Conservation (phyloP, 2,329 filamentous ascomycete species). For the Sclerotinia sclerotiorum region DNA sequence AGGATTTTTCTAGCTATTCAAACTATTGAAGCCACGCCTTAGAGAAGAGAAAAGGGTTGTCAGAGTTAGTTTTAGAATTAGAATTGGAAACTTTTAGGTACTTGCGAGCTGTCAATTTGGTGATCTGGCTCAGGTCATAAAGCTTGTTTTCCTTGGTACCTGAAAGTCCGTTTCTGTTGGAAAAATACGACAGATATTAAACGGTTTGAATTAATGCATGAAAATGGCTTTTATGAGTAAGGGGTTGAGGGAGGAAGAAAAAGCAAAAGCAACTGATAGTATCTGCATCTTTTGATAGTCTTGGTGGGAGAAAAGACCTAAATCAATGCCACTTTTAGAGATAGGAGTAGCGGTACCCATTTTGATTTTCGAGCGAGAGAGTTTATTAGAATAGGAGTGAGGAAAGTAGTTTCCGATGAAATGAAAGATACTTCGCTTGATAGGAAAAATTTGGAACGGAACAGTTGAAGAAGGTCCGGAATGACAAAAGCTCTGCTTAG, state of each 20-base stretch:
- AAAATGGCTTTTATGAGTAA: constrained; percentile 6
- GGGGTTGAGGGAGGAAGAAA: neutral
- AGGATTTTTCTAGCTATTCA: neutral
- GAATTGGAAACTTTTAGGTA: neutral
- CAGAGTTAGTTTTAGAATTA: too few relatives aligned
- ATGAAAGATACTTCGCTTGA: neutral
- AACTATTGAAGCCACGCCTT: constrained; percentile 22
- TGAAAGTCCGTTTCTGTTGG: neutral
- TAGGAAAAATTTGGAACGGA: neutral
- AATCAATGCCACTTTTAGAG: constrained; percentile 2
- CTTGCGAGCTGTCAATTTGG: neutral
- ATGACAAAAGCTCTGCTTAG: neutral
- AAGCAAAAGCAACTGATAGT: neutral
- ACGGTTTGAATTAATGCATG: neutral
- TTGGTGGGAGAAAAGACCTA: neutral
- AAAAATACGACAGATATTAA: neutral
- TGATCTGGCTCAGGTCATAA: neutral
- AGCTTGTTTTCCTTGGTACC: constrained; percentile 12
- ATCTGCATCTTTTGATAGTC: neutral
- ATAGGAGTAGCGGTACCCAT: neutral
- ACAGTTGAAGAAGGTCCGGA: neutral
- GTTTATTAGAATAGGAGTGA: neutral
- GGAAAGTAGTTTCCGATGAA: neutral
- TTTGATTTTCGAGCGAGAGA: neutral
- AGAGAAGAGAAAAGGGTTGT: neutral